Base-by-base conservation (phyloP, 2,329 filamentous ascomycete genomes). In the Ophiostoma sp. region DNA sequence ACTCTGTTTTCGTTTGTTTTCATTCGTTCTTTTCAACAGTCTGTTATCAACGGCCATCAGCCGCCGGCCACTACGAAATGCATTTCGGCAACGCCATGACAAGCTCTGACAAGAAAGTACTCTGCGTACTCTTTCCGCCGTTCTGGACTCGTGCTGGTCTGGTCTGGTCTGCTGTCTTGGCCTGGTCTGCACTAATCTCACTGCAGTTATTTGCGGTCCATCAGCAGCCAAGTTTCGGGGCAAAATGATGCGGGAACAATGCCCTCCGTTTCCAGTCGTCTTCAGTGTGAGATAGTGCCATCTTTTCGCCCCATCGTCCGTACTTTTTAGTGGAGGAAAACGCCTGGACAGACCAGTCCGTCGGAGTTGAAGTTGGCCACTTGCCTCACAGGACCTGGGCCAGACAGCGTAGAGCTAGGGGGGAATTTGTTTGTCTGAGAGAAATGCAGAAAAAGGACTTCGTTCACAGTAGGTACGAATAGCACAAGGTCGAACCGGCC, bases 101-200 rank as follows among this genome's bases (percentile, higher is more conserved):
- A 52, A 11, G 48, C 19, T 12, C 28, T 61, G 57, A 61, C 57
- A 36, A 36, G 28, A 61, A 61, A n/a, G 57, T n/a, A 36, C 57
- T 22, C 22, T 52, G 5, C 19, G 19, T 22, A 22, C 6, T 22
- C 39, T n/a, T n/a, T n/a, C n/a, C n/a, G n/a, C n/a, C n/a, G n/a
- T n/a, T n/a, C 6, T 50, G 48, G 36, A 9, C 36, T 39, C 15
- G 17, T n/a, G 15, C 48, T 25, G 19, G 3, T 17, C 42, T 9
- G 12, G 12, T 45, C 42, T 45, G 12, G 42, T 52, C 1, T n/a
- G n/a, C n/a, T n/a, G n/a, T n/a, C n/a, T n/a, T n/a, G n/a, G n/a
- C n/a, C 55, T 31, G 55, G 55, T 57, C 55, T 57, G 55, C 55
- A 31, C 55, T 25, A 57, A 57, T 57, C 55, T 57, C 55, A 57